Base-by-base conservation (phyloP, 2,329 filamentous ascomycete species). In the Lachnellula arida region DNA sequence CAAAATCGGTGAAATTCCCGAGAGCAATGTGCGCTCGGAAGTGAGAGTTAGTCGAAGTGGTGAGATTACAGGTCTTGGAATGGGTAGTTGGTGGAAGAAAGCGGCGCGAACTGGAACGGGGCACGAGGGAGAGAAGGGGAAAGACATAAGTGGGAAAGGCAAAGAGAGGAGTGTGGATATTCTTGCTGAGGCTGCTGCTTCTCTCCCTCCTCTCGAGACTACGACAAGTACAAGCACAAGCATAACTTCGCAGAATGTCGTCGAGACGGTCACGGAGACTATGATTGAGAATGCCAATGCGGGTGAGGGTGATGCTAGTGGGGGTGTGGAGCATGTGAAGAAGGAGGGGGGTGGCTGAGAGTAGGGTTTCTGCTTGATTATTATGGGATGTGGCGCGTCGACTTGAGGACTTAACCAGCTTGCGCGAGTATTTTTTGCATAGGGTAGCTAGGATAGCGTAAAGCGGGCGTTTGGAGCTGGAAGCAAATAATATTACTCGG, bases 21-120 rank as follows among this genome's bases (percentile, higher is more conserved):
- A 55, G 64, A 25, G 60, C 17, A 42, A 42, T 9, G 39, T 42
- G 5, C 39, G 39, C 17, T n/a, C 39, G 15, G 60, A 25, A 58
- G 54, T 25, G 42, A 32, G 14, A 22, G 23, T 15, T 28, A 46
- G 35, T 49, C 6, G 46, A 47, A 44, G 42, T 32, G 28, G 59
- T 51, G 55, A 59, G 17, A 63, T 67, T 34, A 62, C 50, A n/a
- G 64, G 61, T 5, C 46, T 65, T 25, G 65, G 63, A 4, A 63
- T 56, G 34, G 58, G 55, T 22, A 64, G 59, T 48, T 68, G 65
- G 66, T 65, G 61, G 58, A 64, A 59, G 47, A 52, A 49, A 17
- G 11, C 40, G 19, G 43, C 14, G 48, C 28, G 28, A 11, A 32
- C 11, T 66, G 62, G 59, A 64, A 59, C 44, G 50, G 46, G 14